Percentiles rank a stretch among this genome's conserved stretches.
Evolutionary conservation across 208 protist species (phyloP).

Genomic region (Angomonas deanei): DNA sequence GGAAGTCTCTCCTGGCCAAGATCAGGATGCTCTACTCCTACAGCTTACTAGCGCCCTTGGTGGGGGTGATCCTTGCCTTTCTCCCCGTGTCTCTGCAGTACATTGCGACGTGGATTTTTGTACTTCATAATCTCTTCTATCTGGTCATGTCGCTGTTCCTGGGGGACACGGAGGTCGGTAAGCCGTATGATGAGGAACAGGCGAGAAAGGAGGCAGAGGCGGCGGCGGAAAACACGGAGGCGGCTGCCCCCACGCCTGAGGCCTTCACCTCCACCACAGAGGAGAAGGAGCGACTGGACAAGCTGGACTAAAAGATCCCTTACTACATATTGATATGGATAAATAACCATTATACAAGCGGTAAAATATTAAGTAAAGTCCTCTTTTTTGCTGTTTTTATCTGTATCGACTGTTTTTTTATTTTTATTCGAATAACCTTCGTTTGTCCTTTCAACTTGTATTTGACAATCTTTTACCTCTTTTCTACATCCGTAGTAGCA

Average conservation of each 20-base stretch:
- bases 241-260: neutral
- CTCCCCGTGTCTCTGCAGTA: conserved; percentile 35
- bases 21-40: conserved; percentile 28
- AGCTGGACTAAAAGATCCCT: conserved; percentile 16
- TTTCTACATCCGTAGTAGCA: neutral
- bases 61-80: conserved; percentile 18
- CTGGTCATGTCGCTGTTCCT: conserved; percentile 14
- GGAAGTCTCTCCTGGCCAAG: conserved; percentile 11
- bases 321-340: neutral
- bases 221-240: neutral
- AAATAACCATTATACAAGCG: neutral
- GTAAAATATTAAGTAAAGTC: neutral
- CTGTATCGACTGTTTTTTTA: neutral
- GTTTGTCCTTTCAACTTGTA: neutral
- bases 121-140: conserved; percentile 17
- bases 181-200: neutral
- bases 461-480: neutral
- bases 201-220: neutral
- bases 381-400: neutral
- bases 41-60: conserved; percentile 24
- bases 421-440: conserved; percentile 1
- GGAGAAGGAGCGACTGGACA: conserved; percentile 10
- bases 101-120: conserved; percentile 11
- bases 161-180: neutral
- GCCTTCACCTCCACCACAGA: neutral